Conservation (phyloP, 371 early-diverging fungal genomes). For the Paraphysoderma sedebokerense region DNA sequence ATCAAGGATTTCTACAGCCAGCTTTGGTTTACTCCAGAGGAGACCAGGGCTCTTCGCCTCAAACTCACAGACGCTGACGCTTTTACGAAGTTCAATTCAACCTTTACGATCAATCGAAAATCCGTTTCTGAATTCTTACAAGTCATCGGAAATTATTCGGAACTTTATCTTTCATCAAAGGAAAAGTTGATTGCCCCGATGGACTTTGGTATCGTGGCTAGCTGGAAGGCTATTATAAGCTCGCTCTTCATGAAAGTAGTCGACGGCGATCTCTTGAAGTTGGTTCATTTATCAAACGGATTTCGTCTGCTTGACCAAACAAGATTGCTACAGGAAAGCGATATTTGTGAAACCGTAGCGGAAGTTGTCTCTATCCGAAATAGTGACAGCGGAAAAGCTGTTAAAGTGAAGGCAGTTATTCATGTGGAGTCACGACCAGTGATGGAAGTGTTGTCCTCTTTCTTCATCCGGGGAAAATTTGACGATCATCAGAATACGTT, state of each 20-base stretch:
- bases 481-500: conserved; percentile 68
- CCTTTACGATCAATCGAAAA: conserved; percentile 43
- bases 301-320: conserved; percentile 70
- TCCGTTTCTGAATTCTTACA: conserved; percentile 66
- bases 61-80: conserved; percentile 34
- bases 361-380: conserved; percentile 62
- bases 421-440: conserved; percentile 40
- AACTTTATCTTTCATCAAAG: conserved; percentile 59
- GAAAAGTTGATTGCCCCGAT: conserved; percentile 60
- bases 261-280: conserved; percentile 77
- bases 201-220: conserved; percentile 88
- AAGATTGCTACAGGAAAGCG: conserved; percentile 65
- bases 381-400: conserved; percentile 76
- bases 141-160: conserved; percentile 79
- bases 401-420: conserved; percentile 67
- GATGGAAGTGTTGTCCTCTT: conserved; percentile 60
- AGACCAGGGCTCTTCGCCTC: conserved; percentile 26
- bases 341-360: conserved; percentile 59
- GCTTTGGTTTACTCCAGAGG: conserved; percentile 59
- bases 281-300: conserved; percentile 87
- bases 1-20: conserved; percentile 82
- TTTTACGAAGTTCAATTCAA: conserved; percentile 34
- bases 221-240: conserved; percentile 85
- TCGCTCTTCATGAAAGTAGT: conserved; percentile 86
- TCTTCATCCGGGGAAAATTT: conserved; percentile 85